Evolutionary conservation across 805 yeast genomes (phyloP).

Genomic region (Pichia phayaonensis): DNA sequence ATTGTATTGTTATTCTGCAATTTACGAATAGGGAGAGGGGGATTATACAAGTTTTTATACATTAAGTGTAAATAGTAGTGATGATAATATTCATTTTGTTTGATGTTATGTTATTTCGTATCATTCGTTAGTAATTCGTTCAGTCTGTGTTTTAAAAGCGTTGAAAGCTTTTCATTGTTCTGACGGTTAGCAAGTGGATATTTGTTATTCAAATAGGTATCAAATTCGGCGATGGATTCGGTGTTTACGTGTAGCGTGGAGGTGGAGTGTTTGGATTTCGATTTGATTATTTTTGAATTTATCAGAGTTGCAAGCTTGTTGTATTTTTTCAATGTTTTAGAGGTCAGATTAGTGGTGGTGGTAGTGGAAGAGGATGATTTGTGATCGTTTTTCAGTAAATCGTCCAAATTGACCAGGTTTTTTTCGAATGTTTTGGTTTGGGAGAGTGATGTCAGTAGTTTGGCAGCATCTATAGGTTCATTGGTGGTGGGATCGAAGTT

Average conservation of each 20-base stretch:
- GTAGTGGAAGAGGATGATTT: neutral
- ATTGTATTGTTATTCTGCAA: slow-evolving; percentile 69
- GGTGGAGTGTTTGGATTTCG: neutral
- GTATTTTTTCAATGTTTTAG: neutral
- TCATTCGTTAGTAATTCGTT: slow-evolving; percentile 1
- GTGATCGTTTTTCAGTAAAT: neutral
- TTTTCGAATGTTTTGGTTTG: neutral
- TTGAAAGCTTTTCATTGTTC: neutral
- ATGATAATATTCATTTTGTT: neutral
- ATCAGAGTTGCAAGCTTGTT: neutral
- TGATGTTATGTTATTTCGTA: no score
- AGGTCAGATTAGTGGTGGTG: neutral
- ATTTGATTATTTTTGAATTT: slow-evolving; percentile 1
- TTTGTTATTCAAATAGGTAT: slow-evolving; percentile 28
- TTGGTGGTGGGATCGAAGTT: slow-evolving; percentile 12
- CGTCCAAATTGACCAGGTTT: neutral
- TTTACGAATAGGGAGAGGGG: slow-evolving; percentile 19
- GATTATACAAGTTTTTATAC: no score
- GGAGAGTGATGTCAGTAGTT: neutral
- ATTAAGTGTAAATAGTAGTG: no score
- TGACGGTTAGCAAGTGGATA: neutral
- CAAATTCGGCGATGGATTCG: slow-evolving; percentile 18
- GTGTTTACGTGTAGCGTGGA: neutral
- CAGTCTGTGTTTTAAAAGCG: neutral
- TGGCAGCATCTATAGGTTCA: slow-evolving; percentile 12